phyloP scores from a whole-genome alignment of 73 alveolate genomes.

The Symbiodinium pilosum region DNA sequence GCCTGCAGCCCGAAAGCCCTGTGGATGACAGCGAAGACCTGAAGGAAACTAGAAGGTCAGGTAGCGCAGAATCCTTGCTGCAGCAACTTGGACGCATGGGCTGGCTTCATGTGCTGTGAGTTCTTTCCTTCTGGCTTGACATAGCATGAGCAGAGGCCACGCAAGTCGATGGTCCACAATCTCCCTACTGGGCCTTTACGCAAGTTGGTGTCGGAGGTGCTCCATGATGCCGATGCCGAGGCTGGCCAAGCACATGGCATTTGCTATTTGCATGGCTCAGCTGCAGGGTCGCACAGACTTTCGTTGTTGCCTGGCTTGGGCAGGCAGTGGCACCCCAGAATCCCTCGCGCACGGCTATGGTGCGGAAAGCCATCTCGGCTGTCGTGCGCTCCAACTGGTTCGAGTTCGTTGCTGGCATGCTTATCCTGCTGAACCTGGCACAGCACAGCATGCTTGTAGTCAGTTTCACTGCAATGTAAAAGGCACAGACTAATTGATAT shows the following conservation, averaged over 20 bases:
- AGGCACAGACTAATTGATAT: too few relatives aligned
- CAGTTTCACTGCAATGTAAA: too few relatives aligned
- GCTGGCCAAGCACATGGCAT: not conserved
- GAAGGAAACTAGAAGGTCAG: not conserved
- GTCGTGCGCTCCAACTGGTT: conserved; percentile 21
- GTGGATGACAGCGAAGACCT: not conserved
- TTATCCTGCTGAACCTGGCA: conserved; percentile 21
- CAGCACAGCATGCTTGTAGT: too few relatives aligned
- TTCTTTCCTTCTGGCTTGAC: too few relatives aligned
- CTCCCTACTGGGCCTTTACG: conserved; percentile 85
- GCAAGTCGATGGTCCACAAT: conserved; percentile 35
- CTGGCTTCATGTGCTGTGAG: too few relatives aligned
- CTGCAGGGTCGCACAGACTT: too few relatives aligned
- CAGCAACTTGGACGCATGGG: too few relatives aligned
- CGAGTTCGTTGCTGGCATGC: conserved; percentile 22
- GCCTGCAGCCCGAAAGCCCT: not conserved
- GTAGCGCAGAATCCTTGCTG: not conserved
- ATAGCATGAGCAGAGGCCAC: conserved; percentile 55
- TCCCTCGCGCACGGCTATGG: not conserved
- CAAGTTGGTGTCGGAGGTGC: conserved; percentile 53
- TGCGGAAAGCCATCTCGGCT: not conserved
- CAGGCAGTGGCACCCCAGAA: not conserved
- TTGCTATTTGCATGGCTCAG: not conserved
- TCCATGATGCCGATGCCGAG: not conserved
- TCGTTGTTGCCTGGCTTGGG: too few relatives aligned